Evolutionary conservation across 2,329 filamentous ascomycete species (phyloP).

Genomic region (Aaosphaeria pasadenensis): DNA sequence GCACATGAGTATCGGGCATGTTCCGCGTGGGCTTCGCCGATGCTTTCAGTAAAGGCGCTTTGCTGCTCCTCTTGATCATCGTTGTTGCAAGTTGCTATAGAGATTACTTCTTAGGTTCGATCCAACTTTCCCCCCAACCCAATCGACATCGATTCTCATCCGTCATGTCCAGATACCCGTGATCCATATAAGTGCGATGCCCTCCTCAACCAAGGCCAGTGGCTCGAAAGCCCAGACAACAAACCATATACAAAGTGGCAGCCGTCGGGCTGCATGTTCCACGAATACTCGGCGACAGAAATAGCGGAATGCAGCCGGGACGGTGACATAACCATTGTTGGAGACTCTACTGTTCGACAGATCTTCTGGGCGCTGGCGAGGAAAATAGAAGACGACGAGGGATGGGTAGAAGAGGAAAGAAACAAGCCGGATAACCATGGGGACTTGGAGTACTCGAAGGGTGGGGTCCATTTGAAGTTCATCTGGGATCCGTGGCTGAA

Average conservation of each 20-base stretch:
- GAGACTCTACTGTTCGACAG: constrained; percentile 60
- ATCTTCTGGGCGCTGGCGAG: constrained; percentile 58
- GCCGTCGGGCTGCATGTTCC: constrained; percentile 58
- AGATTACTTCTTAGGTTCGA: constrained; percentile 5
- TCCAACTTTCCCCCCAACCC: no score
- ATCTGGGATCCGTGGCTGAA: constrained; percentile 65
- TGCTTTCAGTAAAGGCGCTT: constrained; percentile 4
- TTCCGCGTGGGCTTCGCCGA: background rate
- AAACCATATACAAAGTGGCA: constrained; percentile 53
- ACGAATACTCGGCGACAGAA: constrained; percentile 53
- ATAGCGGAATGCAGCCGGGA: constrained; percentile 52
- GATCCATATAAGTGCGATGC: constrained; percentile 56
- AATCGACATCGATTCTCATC: background rate
- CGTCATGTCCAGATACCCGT: constrained; percentile 21
- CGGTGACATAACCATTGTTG: constrained; percentile 57
- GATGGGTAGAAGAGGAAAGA: constrained; percentile 34
- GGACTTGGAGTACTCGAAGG: constrained; percentile 45
- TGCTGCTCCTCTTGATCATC: constrained; percentile 9
- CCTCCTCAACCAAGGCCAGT: constrained; percentile 52
- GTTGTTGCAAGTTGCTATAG: constrained; percentile 12
- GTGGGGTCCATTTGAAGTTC: constrained; percentile 52
- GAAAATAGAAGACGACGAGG: constrained; percentile 43
- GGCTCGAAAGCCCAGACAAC: constrained; percentile 43
- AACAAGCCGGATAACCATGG: constrained; percentile 29
- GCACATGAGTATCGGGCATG: no score